These are phyloP conservation scores for Talaromyces liani DNA, from an alignment of 495 filamentous ascomycete genomes.

Conservation along the genomic window DNA sequence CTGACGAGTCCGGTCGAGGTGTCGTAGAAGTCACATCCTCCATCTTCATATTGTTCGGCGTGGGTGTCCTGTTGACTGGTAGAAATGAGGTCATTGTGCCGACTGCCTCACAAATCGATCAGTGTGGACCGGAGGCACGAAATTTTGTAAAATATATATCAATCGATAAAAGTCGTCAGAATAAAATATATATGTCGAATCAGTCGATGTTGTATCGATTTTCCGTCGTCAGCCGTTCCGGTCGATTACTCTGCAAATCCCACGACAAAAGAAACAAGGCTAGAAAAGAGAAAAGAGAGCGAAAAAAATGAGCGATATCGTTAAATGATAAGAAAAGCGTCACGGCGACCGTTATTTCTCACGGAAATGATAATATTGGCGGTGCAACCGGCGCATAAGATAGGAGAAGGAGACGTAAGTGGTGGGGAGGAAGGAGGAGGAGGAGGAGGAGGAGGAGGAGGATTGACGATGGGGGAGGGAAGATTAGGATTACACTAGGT, in stretches of 20 bases:
- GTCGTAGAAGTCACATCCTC: constrained; percentile 56
- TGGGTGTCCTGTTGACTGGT: constrained; percentile 67
- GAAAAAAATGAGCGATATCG: background rate
- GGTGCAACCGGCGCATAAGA: background rate
- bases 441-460: background rate
- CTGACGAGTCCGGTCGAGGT: constrained; percentile 43
- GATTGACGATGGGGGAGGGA: background rate
- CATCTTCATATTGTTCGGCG: constrained; percentile 42
- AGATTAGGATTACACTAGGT: background rate
- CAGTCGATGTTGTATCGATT: background rate
- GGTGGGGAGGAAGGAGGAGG: background rate
- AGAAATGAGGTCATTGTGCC: constrained; percentile 56
- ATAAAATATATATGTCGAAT: background rate
- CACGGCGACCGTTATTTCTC: background rate
- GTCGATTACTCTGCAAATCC: background rate
- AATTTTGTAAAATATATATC: background rate
- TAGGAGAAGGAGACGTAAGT: background rate
- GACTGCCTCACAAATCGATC: background rate
- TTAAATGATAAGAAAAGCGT: background rate
- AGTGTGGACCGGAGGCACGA: background rate
- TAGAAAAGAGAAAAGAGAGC: background rate
- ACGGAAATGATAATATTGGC: background rate
- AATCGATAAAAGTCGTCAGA: background rate
- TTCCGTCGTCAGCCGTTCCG: background rate
- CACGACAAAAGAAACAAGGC: background rate